Percentiles rank a stretch among this genome's conserved stretches.
Evolutionary conservation across 164 flowering plant species (phyloP).

Genomic region (Paratinospora sagittata): DNA sequence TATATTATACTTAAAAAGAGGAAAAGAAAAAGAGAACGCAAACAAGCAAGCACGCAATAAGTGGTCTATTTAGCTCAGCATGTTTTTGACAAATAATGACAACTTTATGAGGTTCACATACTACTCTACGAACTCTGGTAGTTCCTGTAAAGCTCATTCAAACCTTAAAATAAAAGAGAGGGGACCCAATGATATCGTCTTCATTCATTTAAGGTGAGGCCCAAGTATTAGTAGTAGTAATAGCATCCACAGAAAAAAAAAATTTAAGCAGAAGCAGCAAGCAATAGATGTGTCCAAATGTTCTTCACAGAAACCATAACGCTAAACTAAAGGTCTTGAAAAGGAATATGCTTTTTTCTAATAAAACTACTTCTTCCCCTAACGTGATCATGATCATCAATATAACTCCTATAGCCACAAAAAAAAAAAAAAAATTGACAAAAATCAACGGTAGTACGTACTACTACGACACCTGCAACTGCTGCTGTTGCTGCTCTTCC

Average conservation of each 20-base stretch:
- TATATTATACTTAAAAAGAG: no score
- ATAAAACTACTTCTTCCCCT: neutral
- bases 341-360: conserved; percentile 5
- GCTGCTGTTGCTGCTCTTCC: no score
- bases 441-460: neutral
- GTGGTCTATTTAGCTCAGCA: neutral
- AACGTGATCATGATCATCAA: no score
- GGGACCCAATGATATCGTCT: neutral
- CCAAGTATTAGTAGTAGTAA: no score
- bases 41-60: neutral
- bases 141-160: neutral
- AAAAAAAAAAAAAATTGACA: neutral
- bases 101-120: neutral
- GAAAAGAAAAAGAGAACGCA: neutral
- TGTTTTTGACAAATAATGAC: neutral
- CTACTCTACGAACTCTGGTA: no score
- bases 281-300: conserved; percentile 5
- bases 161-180: neutral
- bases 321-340: neutral
- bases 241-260: neutral
- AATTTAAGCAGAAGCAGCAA: no score
- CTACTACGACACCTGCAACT: no score
- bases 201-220: neutral
- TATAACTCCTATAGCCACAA: conserved; percentile 1
- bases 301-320: conserved; percentile 1